Conservation (phyloP, 768 basidiomycete genomes). For the Multifurca ochricompacta region DNA sequence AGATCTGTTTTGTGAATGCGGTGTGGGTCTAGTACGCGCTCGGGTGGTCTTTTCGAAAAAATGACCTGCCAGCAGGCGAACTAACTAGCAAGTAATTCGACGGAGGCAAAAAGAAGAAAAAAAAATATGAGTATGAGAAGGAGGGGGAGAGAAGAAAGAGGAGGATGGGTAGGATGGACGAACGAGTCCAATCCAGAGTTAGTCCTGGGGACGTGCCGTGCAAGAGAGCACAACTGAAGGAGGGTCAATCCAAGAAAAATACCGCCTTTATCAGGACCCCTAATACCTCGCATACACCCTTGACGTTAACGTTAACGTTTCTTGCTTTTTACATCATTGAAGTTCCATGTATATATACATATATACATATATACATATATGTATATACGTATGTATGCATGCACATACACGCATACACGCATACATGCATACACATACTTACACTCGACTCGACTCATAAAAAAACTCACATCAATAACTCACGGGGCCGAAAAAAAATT, state of each 20-base stretch:
- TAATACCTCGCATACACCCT: not conserved
- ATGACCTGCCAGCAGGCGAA: constrained; percentile 25
- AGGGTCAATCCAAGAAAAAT: not conserved
- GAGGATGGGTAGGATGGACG: constrained; percentile 15
- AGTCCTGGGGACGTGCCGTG: constrained; percentile 20
- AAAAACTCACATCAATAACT: too few species aligned
- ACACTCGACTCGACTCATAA: too few species aligned
- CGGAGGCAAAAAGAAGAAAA: constrained; percentile 9
- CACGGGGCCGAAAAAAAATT: too few species aligned
- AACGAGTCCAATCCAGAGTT: constrained; percentile 20
- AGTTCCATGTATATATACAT: too few species aligned
- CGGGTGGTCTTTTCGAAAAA: constrained; percentile 22
- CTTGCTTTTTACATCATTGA: too few species aligned
- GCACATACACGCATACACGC: too few species aligned
- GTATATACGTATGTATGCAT: too few species aligned
- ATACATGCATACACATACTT: too few species aligned
- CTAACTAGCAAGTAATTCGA: constrained; percentile 23
- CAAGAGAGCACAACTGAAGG: not conserved
- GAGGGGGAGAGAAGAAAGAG: constrained; percentile 1
- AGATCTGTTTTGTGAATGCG: constrained; percentile 18
- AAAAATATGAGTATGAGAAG: not conserved
- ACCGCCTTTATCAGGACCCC: not conserved
- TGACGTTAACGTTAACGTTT: too few species aligned
- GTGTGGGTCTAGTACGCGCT: constrained; percentile 16
- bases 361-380: too few species aligned